Conservation (phyloP, 1,284 basidiomycete genomes). For the Ustilago tritici region DNA sequence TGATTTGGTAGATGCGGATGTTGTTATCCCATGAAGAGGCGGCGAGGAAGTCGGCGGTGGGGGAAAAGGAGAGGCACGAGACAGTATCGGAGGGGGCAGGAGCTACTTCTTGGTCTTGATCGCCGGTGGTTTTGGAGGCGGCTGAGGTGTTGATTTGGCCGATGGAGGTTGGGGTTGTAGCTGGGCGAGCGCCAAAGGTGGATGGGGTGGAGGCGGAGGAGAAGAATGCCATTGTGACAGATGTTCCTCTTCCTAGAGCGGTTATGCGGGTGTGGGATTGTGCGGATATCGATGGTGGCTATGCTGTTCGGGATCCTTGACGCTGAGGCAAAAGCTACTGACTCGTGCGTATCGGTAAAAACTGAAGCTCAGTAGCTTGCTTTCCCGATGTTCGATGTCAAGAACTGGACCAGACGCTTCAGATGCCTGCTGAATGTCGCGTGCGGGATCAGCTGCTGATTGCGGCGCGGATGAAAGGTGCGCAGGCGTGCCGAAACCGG, state of each 20-base stretch:
- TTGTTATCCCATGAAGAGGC: constrained; percentile 71
- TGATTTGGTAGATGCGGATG: constrained; percentile 74
- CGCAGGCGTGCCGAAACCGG: background rate
- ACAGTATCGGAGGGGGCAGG: constrained; percentile 70
- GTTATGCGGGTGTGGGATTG: background rate
- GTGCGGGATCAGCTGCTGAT: background rate
- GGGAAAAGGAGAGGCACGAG: constrained; percentile 68
- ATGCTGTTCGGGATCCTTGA: background rate
- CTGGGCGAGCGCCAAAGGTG: constrained; percentile 52
- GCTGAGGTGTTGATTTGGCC: constrained; percentile 53
- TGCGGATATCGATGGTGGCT: background rate
- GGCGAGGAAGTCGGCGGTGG: constrained; percentile 71
- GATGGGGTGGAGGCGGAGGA: constrained; percentile 51
- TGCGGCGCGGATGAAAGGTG: background rate
- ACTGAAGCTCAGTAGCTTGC: background rate
- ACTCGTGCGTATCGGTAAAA: background rate
- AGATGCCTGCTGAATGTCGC: background rate
- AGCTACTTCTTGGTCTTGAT: constrained; percentile 78
- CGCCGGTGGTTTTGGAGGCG: constrained; percentile 53
- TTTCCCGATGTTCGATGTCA: background rate
- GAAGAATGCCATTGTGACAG: constrained; percentile 57
- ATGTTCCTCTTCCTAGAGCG: background rate
- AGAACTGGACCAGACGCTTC: background rate
- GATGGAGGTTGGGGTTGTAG: constrained; percentile 30
- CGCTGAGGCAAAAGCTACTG: background rate